Evolutionary conservation across 148 eudicot species (phyloP).

Genomic region (Agrostemma githago): DNA sequence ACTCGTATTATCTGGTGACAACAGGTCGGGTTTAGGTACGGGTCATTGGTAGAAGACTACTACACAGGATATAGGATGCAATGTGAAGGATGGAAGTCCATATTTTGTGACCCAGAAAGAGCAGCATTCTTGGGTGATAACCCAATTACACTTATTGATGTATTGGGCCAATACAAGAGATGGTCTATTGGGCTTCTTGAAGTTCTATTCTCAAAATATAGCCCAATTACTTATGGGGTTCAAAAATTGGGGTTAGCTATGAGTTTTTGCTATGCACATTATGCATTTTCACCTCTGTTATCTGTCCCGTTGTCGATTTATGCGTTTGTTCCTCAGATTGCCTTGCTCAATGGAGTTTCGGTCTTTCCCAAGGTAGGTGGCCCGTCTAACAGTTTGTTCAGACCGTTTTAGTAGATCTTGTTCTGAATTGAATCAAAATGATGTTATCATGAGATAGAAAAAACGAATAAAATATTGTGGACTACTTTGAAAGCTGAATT

Average conservation of each 20-base stretch:
- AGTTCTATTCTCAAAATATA: conserved; percentile 38
- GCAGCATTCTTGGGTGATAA: conserved; percentile 54
- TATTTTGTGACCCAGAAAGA: conserved; percentile 47
- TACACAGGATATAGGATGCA: conserved; percentile 44
- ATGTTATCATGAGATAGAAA: too few species aligned
- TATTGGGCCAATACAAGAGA: conserved; percentile 43
- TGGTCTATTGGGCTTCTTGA: conserved; percentile 57
- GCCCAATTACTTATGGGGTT: conserved; percentile 38
- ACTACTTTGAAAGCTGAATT: too few species aligned
- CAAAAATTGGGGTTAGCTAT: conserved; percentile 35
- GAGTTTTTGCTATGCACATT: conserved; percentile 39
- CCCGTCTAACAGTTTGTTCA: neutral
- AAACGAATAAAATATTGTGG: too few species aligned
- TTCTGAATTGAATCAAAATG: too few species aligned
- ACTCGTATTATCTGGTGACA: neutral
- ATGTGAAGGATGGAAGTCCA: conserved; percentile 57
- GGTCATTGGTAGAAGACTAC: conserved; percentile 58
- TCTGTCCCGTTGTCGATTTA: conserved; percentile 45
- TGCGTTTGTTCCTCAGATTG: conserved; percentile 56
- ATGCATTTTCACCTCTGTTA: conserved; percentile 33
- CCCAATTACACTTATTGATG: conserved; percentile 41
- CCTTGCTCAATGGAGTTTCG: conserved; percentile 50
- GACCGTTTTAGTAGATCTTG: too few species aligned
- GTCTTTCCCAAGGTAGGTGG: conserved; percentile 47
- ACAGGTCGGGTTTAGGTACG: conserved; percentile 66